Evolutionary conservation across 768 basidiomycete species (phyloP).

Genomic region (Lactifluus pinguis): DNA sequence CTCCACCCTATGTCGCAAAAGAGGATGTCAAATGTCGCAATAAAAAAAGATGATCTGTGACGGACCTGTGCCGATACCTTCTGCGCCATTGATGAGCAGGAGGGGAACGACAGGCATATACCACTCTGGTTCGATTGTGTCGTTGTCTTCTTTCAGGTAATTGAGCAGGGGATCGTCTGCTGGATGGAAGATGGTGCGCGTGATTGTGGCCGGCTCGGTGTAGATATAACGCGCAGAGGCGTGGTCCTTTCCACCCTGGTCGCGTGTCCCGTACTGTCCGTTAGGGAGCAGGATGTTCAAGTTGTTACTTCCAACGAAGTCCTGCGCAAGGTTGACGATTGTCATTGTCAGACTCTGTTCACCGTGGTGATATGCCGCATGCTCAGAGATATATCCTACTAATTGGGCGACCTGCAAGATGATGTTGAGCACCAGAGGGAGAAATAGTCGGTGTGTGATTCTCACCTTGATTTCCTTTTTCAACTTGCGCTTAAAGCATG

Average conservation of each 20-base stretch:
- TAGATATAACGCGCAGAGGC: conserved; percentile 95
- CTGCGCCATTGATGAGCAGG: conserved; percentile 87
- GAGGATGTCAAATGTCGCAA: neutral
- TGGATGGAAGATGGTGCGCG: conserved; percentile 70
- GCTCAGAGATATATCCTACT: conserved; percentile 89
- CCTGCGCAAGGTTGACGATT: conserved; percentile 89
- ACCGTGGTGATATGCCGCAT: conserved; percentile 95
- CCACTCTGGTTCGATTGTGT: conserved; percentile 84
- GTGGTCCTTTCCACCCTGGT: conserved; percentile 90
- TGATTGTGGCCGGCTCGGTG: conserved; percentile 67
- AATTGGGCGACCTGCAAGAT: conserved; percentile 75
- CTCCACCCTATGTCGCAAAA: conserved; percentile 70
- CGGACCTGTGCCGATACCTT: conserved; percentile 92
- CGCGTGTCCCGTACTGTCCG: conserved; percentile 95
- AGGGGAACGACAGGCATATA: conserved; percentile 88
- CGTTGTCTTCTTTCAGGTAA: conserved; percentile 79
- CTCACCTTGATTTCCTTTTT: conserved; percentile 83
- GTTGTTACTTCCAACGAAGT: conserved; percentile 94
- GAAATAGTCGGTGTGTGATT: neutral
- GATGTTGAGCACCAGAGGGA: neutral
- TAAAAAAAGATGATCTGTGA: conserved; percentile 6
- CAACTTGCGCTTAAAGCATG: conserved; percentile 89
- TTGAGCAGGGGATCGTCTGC: conserved; percentile 81
- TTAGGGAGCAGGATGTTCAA: conserved; percentile 78
- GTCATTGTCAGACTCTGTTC: conserved; percentile 81